Evolutionary conservation across 805 yeast genomes (phyloP), one percentile per base, ranked within the genome.

Genomic region (Kuraishia molischiana): DNA sequence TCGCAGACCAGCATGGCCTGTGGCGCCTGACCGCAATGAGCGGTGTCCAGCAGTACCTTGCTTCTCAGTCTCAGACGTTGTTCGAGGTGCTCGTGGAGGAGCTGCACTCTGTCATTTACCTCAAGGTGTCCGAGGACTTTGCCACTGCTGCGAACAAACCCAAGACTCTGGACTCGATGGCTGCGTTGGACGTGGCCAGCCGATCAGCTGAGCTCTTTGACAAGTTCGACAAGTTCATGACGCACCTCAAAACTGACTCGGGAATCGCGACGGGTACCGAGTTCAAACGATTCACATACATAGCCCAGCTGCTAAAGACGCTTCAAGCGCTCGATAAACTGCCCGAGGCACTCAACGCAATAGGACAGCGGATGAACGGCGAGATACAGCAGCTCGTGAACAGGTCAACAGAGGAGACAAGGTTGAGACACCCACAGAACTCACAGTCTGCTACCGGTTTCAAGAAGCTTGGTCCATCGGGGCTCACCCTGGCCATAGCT

Each of bases 81-180:
- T 79, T 81, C 49, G 86, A 79, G 34, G 73, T 74, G 44, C 62
- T 89, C 15, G 62, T 84, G n/a, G 95, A 84, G 44, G 95, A 87
- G 49, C 59, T 86, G 31, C 78, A 75, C 41, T 70, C 67, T 34
- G 79, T 84, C 39, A 61, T 84, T n/a, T 85, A 79, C 48, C 62
- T 81, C 31, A 77, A 74, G 46, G 44, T 44, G 34, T 28, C 31
- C 8, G 31, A 28, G 17, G 31, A 28, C 17, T 28, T 28, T 14
- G 17, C 17, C 8, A 11, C 26, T 8, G 11, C 10, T 11, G 8
- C 26, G 10, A 22, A 11, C 26, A 22, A 22, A 22, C 26, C 26
- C 26, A 22, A 22, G 11, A 8, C 11, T 8, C 31, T 28, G 13
- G 31, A 11, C 17, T 28, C 31, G 31, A 28, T 28, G 31, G 26